A percentile compares a stretch with the other conserved stretches of the same genome.
Evolutionary conservation across 768 basidiomycete genomes (phyloP).

Genomic region (Mycena olivaceomarginata): DNA sequence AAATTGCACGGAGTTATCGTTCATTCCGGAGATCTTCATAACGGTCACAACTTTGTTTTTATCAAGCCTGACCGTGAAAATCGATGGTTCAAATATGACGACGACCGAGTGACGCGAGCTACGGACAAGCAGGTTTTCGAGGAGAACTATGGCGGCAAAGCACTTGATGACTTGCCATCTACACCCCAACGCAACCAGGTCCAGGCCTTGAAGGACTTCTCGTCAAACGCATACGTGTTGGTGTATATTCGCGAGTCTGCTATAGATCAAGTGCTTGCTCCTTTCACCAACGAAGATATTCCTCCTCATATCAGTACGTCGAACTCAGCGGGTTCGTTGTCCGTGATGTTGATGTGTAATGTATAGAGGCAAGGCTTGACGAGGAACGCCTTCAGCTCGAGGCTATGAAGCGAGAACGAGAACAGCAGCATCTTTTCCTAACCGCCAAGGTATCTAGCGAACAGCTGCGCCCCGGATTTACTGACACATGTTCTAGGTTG

Average conservation of each 20-base stretch:
- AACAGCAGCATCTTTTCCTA: slow-evolving; percentile 99
- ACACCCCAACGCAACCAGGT: slow-evolving; percentile 92
- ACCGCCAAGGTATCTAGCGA: no score
- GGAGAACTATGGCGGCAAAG: slow-evolving; percentile 98
- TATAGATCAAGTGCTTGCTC: slow-evolving; percentile 88
- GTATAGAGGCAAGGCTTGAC: slow-evolving; percentile 89
- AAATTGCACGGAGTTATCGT: slow-evolving; percentile 97
- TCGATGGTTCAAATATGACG: slow-evolving; percentile 98
- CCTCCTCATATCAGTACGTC: slow-evolving; percentile 93
- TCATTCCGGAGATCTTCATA: slow-evolving; percentile 98
- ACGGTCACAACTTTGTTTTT: slow-evolving; percentile 98
- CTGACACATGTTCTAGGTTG: slow-evolving; percentile 70
- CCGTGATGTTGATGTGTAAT: slow-evolving; percentile 22
- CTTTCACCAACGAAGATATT: slow-evolving; percentile 94
- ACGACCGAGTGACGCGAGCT: slow-evolving; percentile 98
- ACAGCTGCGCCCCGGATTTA: no score
- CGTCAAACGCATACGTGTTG: slow-evolving; percentile 97
- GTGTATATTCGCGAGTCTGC: slow-evolving; percentile 95
- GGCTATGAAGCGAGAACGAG: slow-evolving; percentile 95
- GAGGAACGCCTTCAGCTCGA: slow-evolving; percentile 95
- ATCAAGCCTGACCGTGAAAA: slow-evolving; percentile 98
- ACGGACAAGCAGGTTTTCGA: slow-evolving; percentile 98
- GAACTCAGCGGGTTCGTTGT: slow-evolving; percentile 7
- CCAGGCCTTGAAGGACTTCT: slow-evolving; percentile 96
- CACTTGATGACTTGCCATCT: slow-evolving; percentile 80